Evolutionary conservation across 805 yeast genomes (phyloP).

Genomic region (Ogataea dorogensis): DNA sequence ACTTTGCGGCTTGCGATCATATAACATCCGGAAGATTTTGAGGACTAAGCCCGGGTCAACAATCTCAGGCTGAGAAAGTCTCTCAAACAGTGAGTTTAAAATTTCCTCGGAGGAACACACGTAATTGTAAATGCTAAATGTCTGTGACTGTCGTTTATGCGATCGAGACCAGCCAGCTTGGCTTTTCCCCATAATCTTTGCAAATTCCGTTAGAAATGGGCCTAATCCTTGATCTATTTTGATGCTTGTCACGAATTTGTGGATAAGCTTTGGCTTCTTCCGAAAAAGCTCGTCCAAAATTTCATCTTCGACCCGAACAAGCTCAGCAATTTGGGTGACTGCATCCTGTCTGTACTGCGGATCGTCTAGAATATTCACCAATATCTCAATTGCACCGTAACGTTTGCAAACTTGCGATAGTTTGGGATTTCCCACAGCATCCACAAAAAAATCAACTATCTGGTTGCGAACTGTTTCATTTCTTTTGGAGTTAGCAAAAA

Average conservation of each 20-base stretch:
- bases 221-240: constrained; percentile 14
- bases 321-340: constrained; percentile 9
- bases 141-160: constrained; percentile 10
- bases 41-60: constrained; percentile 16
- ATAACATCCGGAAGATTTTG: constrained; percentile 12
- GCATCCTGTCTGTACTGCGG: constrained; percentile 13
- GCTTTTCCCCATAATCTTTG: constrained; percentile 10
- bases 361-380: constrained; percentile 15
- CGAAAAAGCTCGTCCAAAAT: constrained; percentile 16
- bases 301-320: constrained; percentile 13
- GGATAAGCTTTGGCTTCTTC: constrained; percentile 14
- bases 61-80: constrained; percentile 13
- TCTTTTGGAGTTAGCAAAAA: constrained; percentile 8
- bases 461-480: constrained; percentile 12
- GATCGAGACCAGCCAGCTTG: constrained; percentile 4
- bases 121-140: constrained; percentile 16
- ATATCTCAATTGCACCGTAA: constrained; percentile 19
- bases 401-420: constrained; percentile 10
- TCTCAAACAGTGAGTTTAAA: constrained; percentile 14
- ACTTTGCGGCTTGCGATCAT: constrained; percentile 15
- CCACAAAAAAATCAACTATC: constrained; percentile 15
- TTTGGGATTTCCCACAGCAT: constrained; percentile 15
- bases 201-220: constrained; percentile 12
- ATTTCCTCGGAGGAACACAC: constrained; percentile 21
- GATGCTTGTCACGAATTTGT: constrained; percentile 15